Evolutionary conservation across 257 asterid species (phyloP), one percentile per base, ranked within the genome.

Genomic region (Cordia subcordata): DNA sequence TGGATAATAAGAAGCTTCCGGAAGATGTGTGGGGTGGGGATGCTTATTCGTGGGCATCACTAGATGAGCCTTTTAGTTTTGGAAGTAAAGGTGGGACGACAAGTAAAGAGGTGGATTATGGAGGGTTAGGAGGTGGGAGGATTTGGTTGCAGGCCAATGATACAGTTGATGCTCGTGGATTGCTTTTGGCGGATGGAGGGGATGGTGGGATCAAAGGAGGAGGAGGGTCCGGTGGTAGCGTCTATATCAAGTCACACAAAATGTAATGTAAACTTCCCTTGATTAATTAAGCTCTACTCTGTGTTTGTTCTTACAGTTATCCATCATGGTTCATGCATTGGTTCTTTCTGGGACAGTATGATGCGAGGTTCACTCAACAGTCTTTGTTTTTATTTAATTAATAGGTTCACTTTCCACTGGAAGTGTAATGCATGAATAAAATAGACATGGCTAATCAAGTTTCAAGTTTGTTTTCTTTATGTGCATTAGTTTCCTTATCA

Each of bases 191-290:
- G 0, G 86, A 84, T 69, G 97, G 97, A 12, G 97, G 97, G 21
- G 86, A 84, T 66, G 88, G 92, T 5, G 95, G 94, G 53, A 58
- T 84, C 60, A 85, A 79, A 76, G 97, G 97, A 8, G 95, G 97
- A 42, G 97, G 95, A 58, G 97, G 97, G 21, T 86, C 97, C 8
- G 97, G 94, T 18, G 97, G 97, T 61, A 90, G 95, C 73, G 68
- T 90, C 67, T 82, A 68, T 71, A 78, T 90, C 82, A 79, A 74
- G 80, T 63, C 94, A 1, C 62, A 40, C 46, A 82, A 79, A 81
- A 90, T 84, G 97, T 90, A 90, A 73, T 56, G 57, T 63, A 68
- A 68, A 55, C 80, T 61, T 38, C 46, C 67, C 38, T 58, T 17
- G n/a, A 57, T 61, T 66, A 19, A 9, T 19, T 53, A 9, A 37